Percentiles rank a stretch among this genome's conserved stretches.
phyloP scores from a whole-genome alignment of 2,329 filamentous ascomycete genomes.

The Hawksworthiomyces lignivorus region DNA sequence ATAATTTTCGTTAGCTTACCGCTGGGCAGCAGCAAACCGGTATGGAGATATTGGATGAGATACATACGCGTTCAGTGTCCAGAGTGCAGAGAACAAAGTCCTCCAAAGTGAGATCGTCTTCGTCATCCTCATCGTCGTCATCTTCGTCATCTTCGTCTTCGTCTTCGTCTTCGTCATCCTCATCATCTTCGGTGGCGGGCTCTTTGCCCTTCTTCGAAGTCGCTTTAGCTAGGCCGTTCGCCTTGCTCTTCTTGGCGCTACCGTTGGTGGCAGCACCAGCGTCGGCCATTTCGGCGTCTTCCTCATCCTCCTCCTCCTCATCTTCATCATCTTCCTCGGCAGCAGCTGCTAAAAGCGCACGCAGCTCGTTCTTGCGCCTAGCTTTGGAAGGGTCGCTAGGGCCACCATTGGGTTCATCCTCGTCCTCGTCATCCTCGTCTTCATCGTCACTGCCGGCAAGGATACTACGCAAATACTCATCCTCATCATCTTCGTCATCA shows the following conservation, averaged over 20 bases:
- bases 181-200: slow-evolving; percentile 14
- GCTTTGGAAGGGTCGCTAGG: slow-evolving; percentile 88
- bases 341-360: slow-evolving; percentile 67
- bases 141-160: slow-evolving; percentile 38
- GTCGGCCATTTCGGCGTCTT: slow-evolving; percentile 45
- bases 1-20: not conserved
- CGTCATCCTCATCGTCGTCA: slow-evolving; percentile 51
- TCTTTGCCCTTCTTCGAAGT: slow-evolving; percentile 18
- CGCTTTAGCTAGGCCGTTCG: slow-evolving; percentile 8
- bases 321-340: slow-evolving; percentile 50
- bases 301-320: slow-evolving; percentile 45
- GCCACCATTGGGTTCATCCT: slow-evolving; percentile 75
- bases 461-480: slow-evolving; percentile 52
- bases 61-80: slow-evolving; percentile 77
- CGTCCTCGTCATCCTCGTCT: slow-evolving; percentile 45
- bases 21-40: too few species aligned
- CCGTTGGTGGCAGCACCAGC: slow-evolving; percentile 16
- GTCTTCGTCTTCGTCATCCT: slow-evolving; percentile 29
- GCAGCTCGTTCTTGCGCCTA: slow-evolving; percentile 66
- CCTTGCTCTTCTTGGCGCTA: slow-evolving; percentile 23
- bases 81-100: slow-evolving; percentile 94
- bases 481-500: slow-evolving; percentile 49
- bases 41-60: not conserved
- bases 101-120: slow-evolving; percentile 62
- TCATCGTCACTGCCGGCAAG: slow-evolving; percentile 42